Evolutionary conservation across 2,329 filamentous ascomycete species (phyloP), one percentile per base, ranked within the genome.

Genomic region (Domatiomyces globalis): DNA sequence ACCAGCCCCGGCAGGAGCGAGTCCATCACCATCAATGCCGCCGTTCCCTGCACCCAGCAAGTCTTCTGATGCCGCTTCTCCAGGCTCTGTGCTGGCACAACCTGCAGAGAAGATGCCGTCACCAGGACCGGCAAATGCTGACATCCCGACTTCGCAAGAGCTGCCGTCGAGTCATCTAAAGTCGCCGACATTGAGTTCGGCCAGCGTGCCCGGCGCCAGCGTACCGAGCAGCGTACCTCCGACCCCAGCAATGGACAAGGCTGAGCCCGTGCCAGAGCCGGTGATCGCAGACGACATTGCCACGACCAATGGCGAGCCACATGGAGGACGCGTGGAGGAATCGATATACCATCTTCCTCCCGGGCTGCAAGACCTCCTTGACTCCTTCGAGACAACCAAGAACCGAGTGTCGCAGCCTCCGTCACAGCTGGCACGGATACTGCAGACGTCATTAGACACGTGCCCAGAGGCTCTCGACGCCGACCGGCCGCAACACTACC

Each of bases 291-390:
- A 70, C 43, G 62, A 77, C 59, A 48, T 61, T 44, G 55, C 63
- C 33, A 53, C 57, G 9, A 72, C 73, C 5, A 80, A 81, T 57
- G 76, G 77, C 20, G 74, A 78, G 48, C 54, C 65, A 17, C 72
- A 73, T 60, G 33, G 10, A 39, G 70, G 70, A 48, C 72, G 74
- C 29, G 69, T 71, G 18, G 83, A 87, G 54, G 86, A 95, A 68
- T 92, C 85, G 10, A 84, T 95, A 60, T 98, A 90, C 67, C 89
- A 96, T 66, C 78, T 98, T 39, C 92, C 92, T 3, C 80, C 88
- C 5, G 87, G 85, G 27, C 72, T 98, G 50, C 85, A 88, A 63
- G 92, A 98, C 65, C 74, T 98, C 33, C 79, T 96, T 17, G 87
- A 95, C 53, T 88, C 89, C 0, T 95, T 89, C 63, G 89, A 96